Conservation (phyloP, 306 rosid genomes). For the Luffa aegyptiaca region DNA sequence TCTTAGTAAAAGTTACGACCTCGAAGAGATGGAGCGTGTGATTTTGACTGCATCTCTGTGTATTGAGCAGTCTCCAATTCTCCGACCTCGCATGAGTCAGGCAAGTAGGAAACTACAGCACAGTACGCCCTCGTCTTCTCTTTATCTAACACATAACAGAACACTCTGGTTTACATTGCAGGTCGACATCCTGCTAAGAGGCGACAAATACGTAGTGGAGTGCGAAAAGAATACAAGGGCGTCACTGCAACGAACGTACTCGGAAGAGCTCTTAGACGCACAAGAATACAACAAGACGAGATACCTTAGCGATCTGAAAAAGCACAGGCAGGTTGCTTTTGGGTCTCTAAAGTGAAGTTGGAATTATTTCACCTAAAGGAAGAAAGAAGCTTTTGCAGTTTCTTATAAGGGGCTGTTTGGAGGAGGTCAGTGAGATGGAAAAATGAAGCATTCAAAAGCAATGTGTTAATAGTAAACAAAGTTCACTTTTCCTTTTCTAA, state of each 20-base stretch:
- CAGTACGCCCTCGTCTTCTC: not conserved
- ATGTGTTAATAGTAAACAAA: not conserved
- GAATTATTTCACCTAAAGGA: not conserved
- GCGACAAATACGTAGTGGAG: conserved; percentile 26
- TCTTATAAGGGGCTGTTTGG: not conserved
- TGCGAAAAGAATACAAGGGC: conserved; percentile 15
- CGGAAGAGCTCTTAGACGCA: conserved; percentile 66
- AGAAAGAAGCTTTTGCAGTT: not conserved
- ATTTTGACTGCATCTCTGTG: conserved; percentile 75
- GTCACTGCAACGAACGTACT: conserved; percentile 49
- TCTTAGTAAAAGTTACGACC: conserved; percentile 39
- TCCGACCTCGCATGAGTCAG: conserved; percentile 81
- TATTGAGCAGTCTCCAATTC: conserved; percentile 52
- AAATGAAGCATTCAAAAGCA: not conserved
- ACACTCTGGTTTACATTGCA: conserved; percentile 14
- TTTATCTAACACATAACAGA: not conserved
- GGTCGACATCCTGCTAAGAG: conserved; percentile 52
- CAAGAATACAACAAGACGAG: conserved; percentile 81
- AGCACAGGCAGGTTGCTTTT: conserved; percentile 43
- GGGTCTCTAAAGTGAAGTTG: conserved; percentile 16
- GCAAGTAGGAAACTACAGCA: conserved; percentile 22
- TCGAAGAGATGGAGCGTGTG: conserved; percentile 37
- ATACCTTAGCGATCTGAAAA: conserved; percentile 45
- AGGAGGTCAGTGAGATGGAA: not conserved
- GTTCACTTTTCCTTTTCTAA: not conserved